phyloP scores from a whole-genome alignment of 495 filamentous ascomycete genomes.

The Durotheca rogersii region DNA sequence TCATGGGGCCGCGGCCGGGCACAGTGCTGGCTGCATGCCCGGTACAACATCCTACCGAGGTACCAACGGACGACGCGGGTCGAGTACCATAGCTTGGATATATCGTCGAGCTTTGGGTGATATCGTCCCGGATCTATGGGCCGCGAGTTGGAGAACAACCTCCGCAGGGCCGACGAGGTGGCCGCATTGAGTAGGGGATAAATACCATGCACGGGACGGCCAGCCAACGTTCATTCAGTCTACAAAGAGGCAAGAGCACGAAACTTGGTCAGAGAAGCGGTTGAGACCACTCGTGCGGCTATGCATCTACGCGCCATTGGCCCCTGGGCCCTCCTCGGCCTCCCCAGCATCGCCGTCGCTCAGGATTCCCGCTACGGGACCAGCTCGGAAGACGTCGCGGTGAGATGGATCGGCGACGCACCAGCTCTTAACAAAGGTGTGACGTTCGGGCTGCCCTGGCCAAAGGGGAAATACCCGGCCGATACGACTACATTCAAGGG shows the following conservation, averaged over 20 bases:
- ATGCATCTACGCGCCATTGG: slow-evolving; percentile 7
- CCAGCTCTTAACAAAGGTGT: slow-evolving; percentile 36
- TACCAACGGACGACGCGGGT: slow-evolving; percentile 19
- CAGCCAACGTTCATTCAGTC: not conserved
- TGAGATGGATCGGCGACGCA: slow-evolving; percentile 43
- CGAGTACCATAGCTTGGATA: slow-evolving; percentile 18
- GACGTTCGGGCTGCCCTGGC: slow-evolving; percentile 49
- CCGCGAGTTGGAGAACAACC: slow-evolving; percentile 11
- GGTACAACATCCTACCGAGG: slow-evolving; percentile 28
- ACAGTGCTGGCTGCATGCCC: slow-evolving; percentile 13
- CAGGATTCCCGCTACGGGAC: slow-evolving; percentile 10
- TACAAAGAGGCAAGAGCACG: slow-evolving; percentile 4
- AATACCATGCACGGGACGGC: slow-evolving; percentile 2
- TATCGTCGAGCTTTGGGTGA: slow-evolving; percentile 1
- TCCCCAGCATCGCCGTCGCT: slow-evolving; percentile 8
- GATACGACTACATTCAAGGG: slow-evolving; percentile 37
- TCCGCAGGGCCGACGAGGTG: not conserved
- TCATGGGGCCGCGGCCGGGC: slow-evolving; percentile 1
- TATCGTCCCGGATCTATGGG: slow-evolving; percentile 11
- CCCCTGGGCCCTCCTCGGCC: not conserved
- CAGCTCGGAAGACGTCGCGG: slow-evolving; percentile 18
- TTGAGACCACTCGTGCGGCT: not conserved
- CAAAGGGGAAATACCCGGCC: slow-evolving; percentile 39
- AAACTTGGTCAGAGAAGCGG: too few relatives aligned
- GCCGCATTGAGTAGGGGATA: slow-evolving; percentile 9